Base-by-base conservation (phyloP, 2,329 filamentous ascomycete species). In the Graphiopsis chlorocephala region DNA sequence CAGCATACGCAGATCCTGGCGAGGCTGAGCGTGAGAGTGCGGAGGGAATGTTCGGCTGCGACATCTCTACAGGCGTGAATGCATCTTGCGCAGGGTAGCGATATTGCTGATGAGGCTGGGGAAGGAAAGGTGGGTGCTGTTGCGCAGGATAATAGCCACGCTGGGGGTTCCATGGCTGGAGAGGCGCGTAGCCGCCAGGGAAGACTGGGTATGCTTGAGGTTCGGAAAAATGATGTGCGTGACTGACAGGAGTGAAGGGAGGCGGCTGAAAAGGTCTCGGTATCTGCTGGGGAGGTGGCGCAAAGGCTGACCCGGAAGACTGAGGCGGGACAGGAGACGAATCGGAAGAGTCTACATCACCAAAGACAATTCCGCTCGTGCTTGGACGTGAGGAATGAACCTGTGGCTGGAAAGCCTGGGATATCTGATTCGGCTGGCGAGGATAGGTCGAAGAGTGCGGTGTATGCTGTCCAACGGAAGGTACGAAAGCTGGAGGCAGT, bases 291-390 rank as follows among this genome's bases (percentile, higher is more conserved):
- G 59, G 66, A 33, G 67, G 69, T 11, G 48, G 60, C 33, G 38
- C 33, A 31, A 55, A 62, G 15, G 64, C 31, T 42, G 72, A 72
- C 33, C 67, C 67, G 8, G 67, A 56, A 15, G 70, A 71, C 14
- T 70, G 59, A 25, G 72, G 69, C 23, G 72, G 73, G 5, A 76
- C 77, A 6, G 77, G 78, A 2, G 79, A 79, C 23, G 76, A 72
- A 15, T 70, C 72, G 7, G 75, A 72, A 23, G 78, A 79, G 26
- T 77, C 72, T 20, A 73, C 71, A 26, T 75, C 76, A 47, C 77
- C 76, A 67, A 80, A 81, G 25, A 78, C 73, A 48, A 80, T 75
- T 59, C 67, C 70, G 61, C 66, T 66, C 15, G 66, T 64, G 67
- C 73, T 73, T 10, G 70, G 70, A 55, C 73, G 70, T 29, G 67